Percentiles rank a stretch among this genome's conserved stretches.
These are phyloP conservation scores for Melastoma candidum DNA, from an alignment of 441 rosid genomes.

Conservation along the genomic window DNA sequence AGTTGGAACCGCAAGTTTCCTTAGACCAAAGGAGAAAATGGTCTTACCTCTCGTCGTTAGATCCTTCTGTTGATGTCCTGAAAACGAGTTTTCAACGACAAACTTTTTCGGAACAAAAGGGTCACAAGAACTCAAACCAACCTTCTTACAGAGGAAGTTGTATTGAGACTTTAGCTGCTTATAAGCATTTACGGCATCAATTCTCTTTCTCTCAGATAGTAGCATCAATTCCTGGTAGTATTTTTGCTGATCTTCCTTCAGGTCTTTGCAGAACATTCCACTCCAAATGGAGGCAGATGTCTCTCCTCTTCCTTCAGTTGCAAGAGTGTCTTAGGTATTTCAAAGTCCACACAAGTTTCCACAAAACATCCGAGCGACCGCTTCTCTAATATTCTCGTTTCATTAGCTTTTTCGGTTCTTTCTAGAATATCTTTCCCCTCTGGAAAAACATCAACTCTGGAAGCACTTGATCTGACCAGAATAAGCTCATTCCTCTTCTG, in stretches of 20 bases:
- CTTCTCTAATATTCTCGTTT: constrained; percentile 24
- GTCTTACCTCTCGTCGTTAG: too few species aligned
- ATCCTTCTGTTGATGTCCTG: too few species aligned
- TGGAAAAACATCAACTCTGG: constrained; percentile 21
- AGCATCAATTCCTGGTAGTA: constrained; percentile 37
- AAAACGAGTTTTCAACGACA: constrained; percentile 1
- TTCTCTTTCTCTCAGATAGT: constrained; percentile 37
- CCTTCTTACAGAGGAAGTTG: constrained; percentile 41
- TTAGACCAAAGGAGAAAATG: too few species aligned
- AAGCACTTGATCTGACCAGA: constrained; percentile 22
- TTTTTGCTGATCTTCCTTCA: not conserved
- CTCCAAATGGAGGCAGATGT: too few species aligned
- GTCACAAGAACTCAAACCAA: constrained; percentile 42
- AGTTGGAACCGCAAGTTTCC: too few species aligned
- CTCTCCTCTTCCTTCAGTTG: too few species aligned
- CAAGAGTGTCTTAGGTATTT: too few species aligned
- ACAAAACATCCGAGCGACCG: constrained; percentile 18
- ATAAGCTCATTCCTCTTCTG: constrained; percentile 31
- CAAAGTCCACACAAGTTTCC: too few species aligned
- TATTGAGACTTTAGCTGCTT: constrained; percentile 64
- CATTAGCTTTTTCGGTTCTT: constrained; percentile 33
- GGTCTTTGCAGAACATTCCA: too few species aligned
- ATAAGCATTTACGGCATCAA: constrained; percentile 31
- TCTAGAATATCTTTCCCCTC: constrained; percentile 31
- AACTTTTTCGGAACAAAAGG: constrained; percentile 23